phyloP scores from a whole-genome alignment of 345 rosid species.

The Populus euphratica region DNA sequence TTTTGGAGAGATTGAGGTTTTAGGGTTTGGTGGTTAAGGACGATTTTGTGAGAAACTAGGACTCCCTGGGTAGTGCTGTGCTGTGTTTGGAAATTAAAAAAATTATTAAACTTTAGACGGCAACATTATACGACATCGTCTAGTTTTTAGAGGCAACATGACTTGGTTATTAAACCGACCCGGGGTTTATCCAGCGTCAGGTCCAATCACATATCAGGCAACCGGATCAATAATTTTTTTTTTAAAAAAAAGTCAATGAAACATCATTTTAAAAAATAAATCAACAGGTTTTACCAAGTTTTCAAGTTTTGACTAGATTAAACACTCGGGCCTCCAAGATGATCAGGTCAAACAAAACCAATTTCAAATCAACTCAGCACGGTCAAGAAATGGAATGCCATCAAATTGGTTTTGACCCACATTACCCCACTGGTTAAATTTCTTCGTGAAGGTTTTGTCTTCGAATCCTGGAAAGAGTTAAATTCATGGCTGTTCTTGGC shows the following conservation, averaged over 20 bases:
- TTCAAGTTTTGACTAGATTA: too few relatives aligned
- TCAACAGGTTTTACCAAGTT: too few relatives aligned
- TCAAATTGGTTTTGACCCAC: neutral
- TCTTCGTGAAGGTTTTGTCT: neutral
- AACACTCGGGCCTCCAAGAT: too few relatives aligned
- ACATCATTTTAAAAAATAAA: too few relatives aligned
- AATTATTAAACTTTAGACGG: neutral
- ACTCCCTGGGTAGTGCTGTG: neutral
- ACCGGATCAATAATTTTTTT: too few relatives aligned
- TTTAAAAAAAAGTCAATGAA: too few relatives aligned
- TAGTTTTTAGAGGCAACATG: neutral
- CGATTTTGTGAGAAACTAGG: neutral
- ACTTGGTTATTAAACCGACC: too few relatives aligned
- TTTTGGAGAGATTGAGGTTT: slow-evolving; percentile 2
- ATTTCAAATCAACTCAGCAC: too few relatives aligned
- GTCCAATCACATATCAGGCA: too few relatives aligned
- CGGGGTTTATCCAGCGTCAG: too few relatives aligned
- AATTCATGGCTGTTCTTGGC: neutral
- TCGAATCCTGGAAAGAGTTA: too few relatives aligned
- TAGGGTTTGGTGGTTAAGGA: neutral
- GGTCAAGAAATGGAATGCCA: neutral
- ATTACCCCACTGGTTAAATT: neutral
- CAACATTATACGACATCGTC: neutral
- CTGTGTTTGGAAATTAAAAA: neutral
- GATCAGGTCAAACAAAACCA: too few relatives aligned